Percentiles rank a stretch among this genome's conserved stretches.
Evolutionary conservation across 2,329 filamentous ascomycete species (phyloP).

Genomic region (Claviceps sorghi): DNA sequence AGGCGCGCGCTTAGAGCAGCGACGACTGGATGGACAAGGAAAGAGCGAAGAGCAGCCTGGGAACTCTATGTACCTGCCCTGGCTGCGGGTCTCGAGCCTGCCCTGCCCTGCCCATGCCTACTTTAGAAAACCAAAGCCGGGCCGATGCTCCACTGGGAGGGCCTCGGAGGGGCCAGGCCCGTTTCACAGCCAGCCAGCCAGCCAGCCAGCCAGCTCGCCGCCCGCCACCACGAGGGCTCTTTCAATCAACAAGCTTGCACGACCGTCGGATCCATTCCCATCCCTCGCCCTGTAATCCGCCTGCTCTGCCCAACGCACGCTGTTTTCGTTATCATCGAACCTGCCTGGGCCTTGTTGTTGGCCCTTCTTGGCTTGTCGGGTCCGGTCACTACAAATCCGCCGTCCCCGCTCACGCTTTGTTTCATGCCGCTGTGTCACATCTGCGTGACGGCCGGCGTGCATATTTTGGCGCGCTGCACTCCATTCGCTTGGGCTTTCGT

Average conservation of each 20-base stretch:
- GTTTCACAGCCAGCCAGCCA: too few relatives aligned
- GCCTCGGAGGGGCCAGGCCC: too few relatives aligned
- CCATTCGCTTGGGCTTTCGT: background rate
- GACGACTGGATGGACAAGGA: background rate
- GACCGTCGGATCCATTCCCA: too few relatives aligned
- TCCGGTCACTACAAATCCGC: background rate
- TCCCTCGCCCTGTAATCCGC: too few relatives aligned
- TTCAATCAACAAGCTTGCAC: too few relatives aligned
- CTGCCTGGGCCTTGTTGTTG: background rate
- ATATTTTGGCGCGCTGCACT: background rate
- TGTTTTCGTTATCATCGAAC: background rate
- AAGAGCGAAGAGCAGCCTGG: background rate
- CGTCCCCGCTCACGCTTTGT: conserved; percentile 1
- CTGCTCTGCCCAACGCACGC: background rate
- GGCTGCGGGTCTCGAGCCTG: too few relatives aligned
- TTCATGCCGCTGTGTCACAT: background rate
- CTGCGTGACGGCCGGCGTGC: background rate
- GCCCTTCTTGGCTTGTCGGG: background rate
- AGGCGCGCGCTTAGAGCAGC: conserved; percentile 4
- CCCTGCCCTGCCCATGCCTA: too few relatives aligned
- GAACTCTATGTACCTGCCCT: too few relatives aligned
- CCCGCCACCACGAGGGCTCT: too few relatives aligned
- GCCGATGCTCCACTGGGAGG: background rate
- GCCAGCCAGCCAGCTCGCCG: too few relatives aligned
- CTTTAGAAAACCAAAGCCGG: background rate